Conservation (phyloP, 768 basidiomycete genomes). For the Pleurotus tuber-regium region DNA sequence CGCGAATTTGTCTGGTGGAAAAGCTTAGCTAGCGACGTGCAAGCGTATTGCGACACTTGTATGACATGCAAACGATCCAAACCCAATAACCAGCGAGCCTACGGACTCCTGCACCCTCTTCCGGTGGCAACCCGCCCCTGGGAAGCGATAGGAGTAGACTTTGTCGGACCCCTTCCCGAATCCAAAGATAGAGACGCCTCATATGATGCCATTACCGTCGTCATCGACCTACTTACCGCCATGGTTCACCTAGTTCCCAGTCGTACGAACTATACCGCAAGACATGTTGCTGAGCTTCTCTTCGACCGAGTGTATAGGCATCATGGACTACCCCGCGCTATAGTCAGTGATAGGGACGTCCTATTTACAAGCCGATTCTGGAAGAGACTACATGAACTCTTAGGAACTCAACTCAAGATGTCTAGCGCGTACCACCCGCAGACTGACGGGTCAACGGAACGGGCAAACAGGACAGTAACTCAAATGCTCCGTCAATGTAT, state of each 20-base stretch:
- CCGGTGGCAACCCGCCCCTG: slow-evolving; percentile 25
- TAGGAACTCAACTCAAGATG: slow-evolving; percentile 30
- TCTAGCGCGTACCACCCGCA: slow-evolving; percentile 41
- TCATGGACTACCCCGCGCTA: slow-evolving; percentile 35
- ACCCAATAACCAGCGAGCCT: slow-evolving; percentile 21
- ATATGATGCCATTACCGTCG: slow-evolving; percentile 26
- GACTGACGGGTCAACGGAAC: slow-evolving; percentile 37
- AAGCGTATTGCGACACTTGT: slow-evolving; percentile 26
- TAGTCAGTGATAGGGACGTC: slow-evolving; percentile 39
- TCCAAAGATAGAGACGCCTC: slow-evolving; percentile 13
- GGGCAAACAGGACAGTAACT: slow-evolving; percentile 28
- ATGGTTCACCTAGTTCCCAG: slow-evolving; percentile 27
- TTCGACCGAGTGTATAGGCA: slow-evolving; percentile 32
- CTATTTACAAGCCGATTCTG: slow-evolving; percentile 45
- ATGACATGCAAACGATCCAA: slow-evolving; percentile 21
- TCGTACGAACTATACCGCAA: slow-evolving; percentile 24
- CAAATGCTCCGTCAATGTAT: slow-evolving; percentile 29
- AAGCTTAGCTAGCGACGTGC: slow-evolving; percentile 24
- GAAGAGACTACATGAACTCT: slow-evolving; percentile 27
- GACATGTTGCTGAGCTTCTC: slow-evolving; percentile 33
- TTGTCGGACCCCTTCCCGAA: slow-evolving; percentile 22
- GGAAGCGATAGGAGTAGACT: slow-evolving; percentile 22
- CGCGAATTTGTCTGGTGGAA: slow-evolving; percentile 39
- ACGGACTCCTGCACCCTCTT: slow-evolving; percentile 24
- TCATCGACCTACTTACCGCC: slow-evolving; percentile 24